Evolutionary conservation across 75 land plant species (phyloP), one percentile per base, ranked within the genome.

Genomic region (Sequoia sempervirens): DNA sequence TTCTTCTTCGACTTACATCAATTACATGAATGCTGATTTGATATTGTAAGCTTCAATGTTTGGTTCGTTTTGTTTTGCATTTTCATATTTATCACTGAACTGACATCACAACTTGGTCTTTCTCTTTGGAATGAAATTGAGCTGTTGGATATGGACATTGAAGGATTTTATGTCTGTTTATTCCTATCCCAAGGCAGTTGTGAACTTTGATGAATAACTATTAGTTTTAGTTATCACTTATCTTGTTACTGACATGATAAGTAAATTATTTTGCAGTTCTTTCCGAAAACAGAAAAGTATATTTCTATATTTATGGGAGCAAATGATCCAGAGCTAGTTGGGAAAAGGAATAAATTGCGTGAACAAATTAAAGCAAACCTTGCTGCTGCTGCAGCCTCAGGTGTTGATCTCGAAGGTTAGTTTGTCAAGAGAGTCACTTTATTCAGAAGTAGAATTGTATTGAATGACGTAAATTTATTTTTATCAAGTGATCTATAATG

Each of bases 241-340:
- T 61, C n/a, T 40, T 81, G 40, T 15, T 81, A 54, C 41, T 81
- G 36, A 54, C 46, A 53, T 46, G 56, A 54, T 50, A 36, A 41
- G 45, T 3, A 79, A 32, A 40, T 32, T 86, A 53, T 37, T 66
- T 45, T 90, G 90, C 97, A 98, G 99, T 98, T 98, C 79, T 98
- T 96, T 83, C 99, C 99, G 32, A 98, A 98, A 89, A 92, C 92
- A 20, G 99, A 96, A 79, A 98, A 94, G 85, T 98, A 98, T 91
- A 88, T 98, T 13, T 88, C 99, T 75, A 84, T 98, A 83, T 96
- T 93, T 83, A 91, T 89, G 84, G 99, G 97, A 83, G 92, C 90
- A 56, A 97, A 98, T 84, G 93, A 91, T 83, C 82, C 90, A 30
- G 90, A 91, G n/a, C 70, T 88, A 37, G 87, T 92, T 83, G 94